A percentile compares a stretch with the other conserved stretches of the same genome.
Conservation (phyloP, 805 yeast genomes). For the Yarrowia deformans region DNA sequence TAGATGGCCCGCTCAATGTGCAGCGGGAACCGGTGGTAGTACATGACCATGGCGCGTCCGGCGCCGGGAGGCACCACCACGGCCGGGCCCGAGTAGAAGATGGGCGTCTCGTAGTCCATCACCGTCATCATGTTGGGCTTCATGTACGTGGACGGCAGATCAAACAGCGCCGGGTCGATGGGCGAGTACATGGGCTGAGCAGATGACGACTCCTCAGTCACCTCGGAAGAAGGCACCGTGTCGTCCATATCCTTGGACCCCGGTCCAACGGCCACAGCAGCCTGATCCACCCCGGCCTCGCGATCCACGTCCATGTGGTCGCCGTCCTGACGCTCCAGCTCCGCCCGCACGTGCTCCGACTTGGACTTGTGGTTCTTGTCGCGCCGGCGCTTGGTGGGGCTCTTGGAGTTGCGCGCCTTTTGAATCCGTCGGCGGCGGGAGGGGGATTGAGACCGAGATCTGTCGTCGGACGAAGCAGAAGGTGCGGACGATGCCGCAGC, state of each 20-base stretch:
- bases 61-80: constrained; percentile 33
- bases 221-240: not conserved
- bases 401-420: constrained; percentile 26
- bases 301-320: constrained; percentile 23
- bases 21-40: constrained; percentile 74
- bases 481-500: not conserved
- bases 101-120: constrained; percentile 39
- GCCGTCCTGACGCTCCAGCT: constrained; percentile 30
- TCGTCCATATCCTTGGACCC: constrained; percentile 14
- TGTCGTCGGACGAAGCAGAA: constrained; percentile 11
- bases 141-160: constrained; percentile 27
- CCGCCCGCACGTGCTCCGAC: constrained; percentile 23
- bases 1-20: constrained; percentile 97
- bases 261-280: not conserved
- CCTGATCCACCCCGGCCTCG: not conserved
- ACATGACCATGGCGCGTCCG: constrained; percentile 48
- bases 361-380: constrained; percentile 33
- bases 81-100: constrained; percentile 34
- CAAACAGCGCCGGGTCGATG: constrained; percentile 33
- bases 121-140: constrained; percentile 39
- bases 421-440: constrained; percentile 34
- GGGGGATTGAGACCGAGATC: constrained; percentile 39
- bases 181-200: constrained; percentile 27
- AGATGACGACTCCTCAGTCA: not conserved
- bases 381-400: constrained; percentile 34